phyloP scores from a whole-genome alignment of 139 green algal genomes.

The Prasinococcaceae sp. region DNA sequence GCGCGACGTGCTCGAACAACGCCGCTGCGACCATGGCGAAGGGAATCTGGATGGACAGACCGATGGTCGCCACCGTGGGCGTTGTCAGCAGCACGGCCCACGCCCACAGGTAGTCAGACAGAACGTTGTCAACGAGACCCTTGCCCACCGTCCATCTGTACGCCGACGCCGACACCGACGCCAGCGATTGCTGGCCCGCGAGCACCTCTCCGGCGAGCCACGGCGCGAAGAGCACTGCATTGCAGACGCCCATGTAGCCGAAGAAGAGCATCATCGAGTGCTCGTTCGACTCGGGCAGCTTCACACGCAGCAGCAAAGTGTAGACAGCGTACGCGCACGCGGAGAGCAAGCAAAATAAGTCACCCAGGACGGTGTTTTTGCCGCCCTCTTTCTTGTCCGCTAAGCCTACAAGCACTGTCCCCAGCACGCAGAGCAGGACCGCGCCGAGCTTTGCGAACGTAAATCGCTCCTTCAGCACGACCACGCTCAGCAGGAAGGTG shows the following conservation, averaged over 20 bases:
- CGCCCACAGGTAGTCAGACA: constrained; percentile 92
- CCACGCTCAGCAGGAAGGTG: constrained; percentile 59
- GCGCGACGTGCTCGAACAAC: too few species aligned
- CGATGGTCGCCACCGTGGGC: constrained; percentile 72
- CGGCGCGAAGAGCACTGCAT: constrained; percentile 25
- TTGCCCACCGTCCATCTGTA: constrained; percentile 12
- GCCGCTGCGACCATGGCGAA: constrained; percentile 41
- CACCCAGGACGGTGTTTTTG: constrained; percentile 30
- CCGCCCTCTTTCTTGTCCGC: constrained; percentile 26
- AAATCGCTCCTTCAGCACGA: constrained; percentile 38
- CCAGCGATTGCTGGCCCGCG: background rate
- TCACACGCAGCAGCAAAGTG: constrained; percentile 49
- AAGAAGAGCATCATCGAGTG: constrained; percentile 30
- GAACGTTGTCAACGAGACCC: constrained; percentile 78
- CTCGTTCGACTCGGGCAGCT: constrained; percentile 37
- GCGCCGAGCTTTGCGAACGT: constrained; percentile 41
- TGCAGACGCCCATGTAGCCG: constrained; percentile 47
- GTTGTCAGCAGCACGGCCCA: constrained; percentile 72
- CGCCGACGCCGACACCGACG: background rate
- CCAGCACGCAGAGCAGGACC: constrained; percentile 49
- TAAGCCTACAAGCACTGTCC: constrained; percentile 46
- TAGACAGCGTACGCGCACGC: constrained; percentile 69
- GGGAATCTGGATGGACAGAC: constrained; percentile 69
- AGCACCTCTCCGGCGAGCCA: constrained; percentile 29
- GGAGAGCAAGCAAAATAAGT: constrained; percentile 59